Percentiles rank a stretch among this genome's conserved stretches.
These are phyloP conservation scores for Cytidiella melzeri DNA, from an alignment of 768 basidiomycete species.

Conservation along the genomic window DNA sequence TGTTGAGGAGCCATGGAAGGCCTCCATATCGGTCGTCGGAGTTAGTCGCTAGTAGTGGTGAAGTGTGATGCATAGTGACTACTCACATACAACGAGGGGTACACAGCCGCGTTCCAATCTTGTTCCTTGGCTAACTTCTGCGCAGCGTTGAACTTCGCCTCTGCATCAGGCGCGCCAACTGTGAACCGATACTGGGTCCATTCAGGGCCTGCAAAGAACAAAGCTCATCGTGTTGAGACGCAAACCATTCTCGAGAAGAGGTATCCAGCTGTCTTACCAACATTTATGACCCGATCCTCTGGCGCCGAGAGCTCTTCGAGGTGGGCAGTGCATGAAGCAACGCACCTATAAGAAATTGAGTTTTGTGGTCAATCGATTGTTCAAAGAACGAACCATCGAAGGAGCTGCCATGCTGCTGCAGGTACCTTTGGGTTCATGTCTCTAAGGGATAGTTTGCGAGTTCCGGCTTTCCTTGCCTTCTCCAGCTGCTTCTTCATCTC, in stretches of 20 bases:
- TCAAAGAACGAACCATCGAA: constrained; percentile 44
- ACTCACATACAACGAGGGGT: constrained; percentile 32
- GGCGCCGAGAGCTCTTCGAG: constrained; percentile 53
- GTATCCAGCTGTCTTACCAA: constrained; percentile 38
- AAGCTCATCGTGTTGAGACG: neutral
- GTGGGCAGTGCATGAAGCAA: constrained; percentile 68
- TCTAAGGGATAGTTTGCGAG: constrained; percentile 46
- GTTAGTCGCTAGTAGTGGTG: neutral
- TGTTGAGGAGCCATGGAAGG: constrained; percentile 62
- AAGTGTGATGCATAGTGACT: neutral
- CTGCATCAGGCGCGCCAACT: constrained; percentile 67
- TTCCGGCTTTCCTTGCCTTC: constrained; percentile 42
- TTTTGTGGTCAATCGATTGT: neutral
- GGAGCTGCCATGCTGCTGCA: constrained; percentile 58
- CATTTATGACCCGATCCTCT: constrained; percentile 48
- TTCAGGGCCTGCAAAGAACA: constrained; percentile 27
- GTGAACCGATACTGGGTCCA: constrained; percentile 67
- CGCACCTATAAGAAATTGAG: constrained; percentile 38
- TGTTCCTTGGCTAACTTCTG: constrained; percentile 32
- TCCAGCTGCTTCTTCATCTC: constrained; percentile 56
- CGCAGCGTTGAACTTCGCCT: constrained; percentile 53
- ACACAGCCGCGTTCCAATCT: constrained; percentile 36
- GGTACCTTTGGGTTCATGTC: constrained; percentile 43
- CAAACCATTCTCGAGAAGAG: too few species aligned
- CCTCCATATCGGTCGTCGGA: constrained; percentile 29